Percentiles rank a stretch among this genome's conserved stretches.
Evolutionary conservation across 2,329 filamentous ascomycete species (phyloP).

Genomic region (Aureobasidium pullulans): DNA sequence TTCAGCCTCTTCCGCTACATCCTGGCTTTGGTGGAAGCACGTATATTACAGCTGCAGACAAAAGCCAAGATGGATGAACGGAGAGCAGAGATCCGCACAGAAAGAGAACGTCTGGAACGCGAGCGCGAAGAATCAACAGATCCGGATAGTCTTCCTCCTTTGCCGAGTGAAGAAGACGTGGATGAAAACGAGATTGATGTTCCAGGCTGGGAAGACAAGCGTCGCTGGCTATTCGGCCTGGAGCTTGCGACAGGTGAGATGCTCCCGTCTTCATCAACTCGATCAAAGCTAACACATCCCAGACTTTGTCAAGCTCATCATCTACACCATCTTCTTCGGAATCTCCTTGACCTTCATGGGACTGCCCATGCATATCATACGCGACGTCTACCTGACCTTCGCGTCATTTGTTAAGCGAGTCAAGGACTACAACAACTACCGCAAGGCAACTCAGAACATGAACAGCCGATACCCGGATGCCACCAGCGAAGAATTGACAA

Average conservation of each 20-base stretch:
- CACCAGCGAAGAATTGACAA: slow-evolving; percentile 71
- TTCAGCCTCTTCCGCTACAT: slow-evolving; percentile 74
- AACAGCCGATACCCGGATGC: slow-evolving; percentile 84
- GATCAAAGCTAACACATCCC: slow-evolving; percentile 16
- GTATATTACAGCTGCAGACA: slow-evolving; percentile 68
- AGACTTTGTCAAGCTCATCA: slow-evolving; percentile 86
- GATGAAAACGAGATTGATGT: slow-evolving; percentile 94
- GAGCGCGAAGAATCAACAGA: slow-evolving; percentile 34
- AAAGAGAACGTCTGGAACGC: slow-evolving; percentile 34
- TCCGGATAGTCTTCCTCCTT: slow-evolving; percentile 33
- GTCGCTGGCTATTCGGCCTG: slow-evolving; percentile 81
- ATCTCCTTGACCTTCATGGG: slow-evolving; percentile 93
- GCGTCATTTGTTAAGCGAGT: slow-evolving; percentile 86
- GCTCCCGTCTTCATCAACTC: neutral
- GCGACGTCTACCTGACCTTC: slow-evolving; percentile 89
- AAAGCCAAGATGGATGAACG: slow-evolving; percentile 59
- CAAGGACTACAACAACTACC: slow-evolving; percentile 81
- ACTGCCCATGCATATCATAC: slow-evolving; percentile 90
- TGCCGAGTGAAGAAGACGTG: slow-evolving; percentile 62
- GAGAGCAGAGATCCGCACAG: slow-evolving; percentile 55
- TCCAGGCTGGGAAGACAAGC: slow-evolving; percentile 92
- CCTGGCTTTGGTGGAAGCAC: slow-evolving; percentile 69
- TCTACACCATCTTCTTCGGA: slow-evolving; percentile 87
- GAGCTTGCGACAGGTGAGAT: slow-evolving; percentile 63
- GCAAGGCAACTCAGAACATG: slow-evolving; percentile 89